Evolutionary conservation across 192 early-diverging fungal species (phyloP), one percentile per base, ranked within the genome.

Genomic region (Podila epicladia): DNA sequence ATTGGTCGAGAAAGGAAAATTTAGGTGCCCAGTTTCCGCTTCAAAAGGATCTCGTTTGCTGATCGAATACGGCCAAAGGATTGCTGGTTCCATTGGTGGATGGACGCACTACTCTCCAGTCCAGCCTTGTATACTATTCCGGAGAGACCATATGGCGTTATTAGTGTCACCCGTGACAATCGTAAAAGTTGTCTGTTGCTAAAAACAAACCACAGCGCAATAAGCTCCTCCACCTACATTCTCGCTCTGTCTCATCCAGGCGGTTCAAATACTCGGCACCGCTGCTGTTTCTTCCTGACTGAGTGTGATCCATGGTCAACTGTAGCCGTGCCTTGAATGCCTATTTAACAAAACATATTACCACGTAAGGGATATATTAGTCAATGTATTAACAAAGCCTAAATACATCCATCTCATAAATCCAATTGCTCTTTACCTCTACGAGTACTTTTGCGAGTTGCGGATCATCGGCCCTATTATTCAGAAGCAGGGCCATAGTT

Each of bases 221-320:
- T 26, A 26, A 24, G 24, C 6, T 24, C 17, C 1, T 55, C 6
- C 53, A 61, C 73, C 60, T 77, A 77, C 84, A 50, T 57, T 85
- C 74, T 78, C 68, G 64, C 59, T 85, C 84, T 15, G 84, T 85
- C 50, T 85, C 84, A 53, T 85, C 84, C 37, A 85, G 55, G 31
- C 61, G 67, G 20, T 83, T 75, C 26, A 77, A 51, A 50, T 83
- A 85, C 31, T 85, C 82, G 17, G 83, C 62, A 22, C 71, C 72
- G 24, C 50, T 62, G 3, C 45, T 62, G 45, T 48, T 60, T 29
- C 61, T 33, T 3, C 72, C 72, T 63, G 75, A 79, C 38, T 83
- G 80, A n/a, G 84, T 72, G 55, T 79, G 71, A 31, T 85, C 72
- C 75, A 85, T 74, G 31, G 83, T 85, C 22, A 71, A 55, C 29